A percentile compares a stretch with the other conserved stretches of the same genome.
phyloP scores from a whole-genome alignment of 441 rosid genomes.

The Flueggea neowawraea region DNA sequence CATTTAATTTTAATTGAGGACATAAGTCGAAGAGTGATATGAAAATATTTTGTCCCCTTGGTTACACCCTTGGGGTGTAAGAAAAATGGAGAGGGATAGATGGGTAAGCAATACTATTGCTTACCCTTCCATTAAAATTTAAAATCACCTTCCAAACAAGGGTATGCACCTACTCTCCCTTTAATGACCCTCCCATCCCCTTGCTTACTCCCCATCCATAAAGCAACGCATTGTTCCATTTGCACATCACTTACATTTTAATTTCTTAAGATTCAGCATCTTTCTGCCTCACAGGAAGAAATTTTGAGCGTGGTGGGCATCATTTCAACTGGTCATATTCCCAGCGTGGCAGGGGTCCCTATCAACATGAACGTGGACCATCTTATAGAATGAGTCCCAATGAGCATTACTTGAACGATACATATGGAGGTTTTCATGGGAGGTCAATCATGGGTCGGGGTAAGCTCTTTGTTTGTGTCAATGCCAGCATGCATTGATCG shows the following conservation, averaged over 20 bases:
- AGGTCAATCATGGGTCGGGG: conserved; percentile 38
- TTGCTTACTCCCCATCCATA: too few relatives aligned
- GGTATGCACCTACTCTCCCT: too few relatives aligned
- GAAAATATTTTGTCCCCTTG: too few relatives aligned
- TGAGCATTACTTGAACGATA: conserved; percentile 31
- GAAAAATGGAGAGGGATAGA: too few relatives aligned
- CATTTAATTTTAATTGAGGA: too few relatives aligned
- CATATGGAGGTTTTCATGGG: conserved; percentile 30
- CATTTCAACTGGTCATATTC: conserved; percentile 30
- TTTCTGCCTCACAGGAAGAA: conserved; percentile 36
- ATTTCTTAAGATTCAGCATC: conserved; percentile 6
- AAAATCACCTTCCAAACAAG: too few relatives aligned
- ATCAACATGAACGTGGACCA: conserved; percentile 37
- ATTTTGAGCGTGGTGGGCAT: conserved; percentile 38
- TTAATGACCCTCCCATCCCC: too few relatives aligned
- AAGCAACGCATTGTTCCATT: neutral
- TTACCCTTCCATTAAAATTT: too few relatives aligned
- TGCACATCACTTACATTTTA: conserved; percentile 11
- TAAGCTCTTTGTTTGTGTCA: conserved; percentile 13
- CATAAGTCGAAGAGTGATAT: too few relatives aligned
- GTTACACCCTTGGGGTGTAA: too few relatives aligned
- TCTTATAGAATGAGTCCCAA: conserved; percentile 29
- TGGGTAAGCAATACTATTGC: too few relatives aligned
- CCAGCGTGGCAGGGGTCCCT: conserved; percentile 38
- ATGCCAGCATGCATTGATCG: neutral